phyloP scores from a whole-genome alignment of 306 rosid species.

The Abrus pulchellus region DNA sequence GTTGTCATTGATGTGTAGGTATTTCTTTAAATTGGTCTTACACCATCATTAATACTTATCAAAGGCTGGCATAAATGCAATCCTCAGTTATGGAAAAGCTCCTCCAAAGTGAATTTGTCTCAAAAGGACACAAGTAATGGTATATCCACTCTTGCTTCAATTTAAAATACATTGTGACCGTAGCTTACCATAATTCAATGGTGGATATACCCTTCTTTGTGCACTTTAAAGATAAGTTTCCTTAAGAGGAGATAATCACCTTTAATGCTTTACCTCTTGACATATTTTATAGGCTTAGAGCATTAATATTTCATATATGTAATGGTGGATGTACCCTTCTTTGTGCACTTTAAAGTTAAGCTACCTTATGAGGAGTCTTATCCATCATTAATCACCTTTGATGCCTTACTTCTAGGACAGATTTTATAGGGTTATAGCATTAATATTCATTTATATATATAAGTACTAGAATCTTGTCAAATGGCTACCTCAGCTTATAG shows the following conservation, averaged over 20 bases:
- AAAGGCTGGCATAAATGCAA: not conserved
- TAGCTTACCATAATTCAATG: not conserved
- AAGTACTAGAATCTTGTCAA: conserved; percentile 36
- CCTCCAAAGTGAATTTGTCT: conserved; percentile 6
- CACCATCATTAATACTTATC: conserved; percentile 5
- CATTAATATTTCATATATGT: not conserved
- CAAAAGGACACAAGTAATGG: not conserved
- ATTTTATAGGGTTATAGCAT: not conserved
- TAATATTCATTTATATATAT: not conserved
- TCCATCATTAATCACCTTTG: not conserved
- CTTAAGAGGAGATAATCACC: not conserved
- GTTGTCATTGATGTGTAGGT: conserved; percentile 21
- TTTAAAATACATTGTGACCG: not conserved
- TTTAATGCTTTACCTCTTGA: not conserved
- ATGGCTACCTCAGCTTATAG: conserved; percentile 17
- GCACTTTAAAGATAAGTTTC: not conserved
- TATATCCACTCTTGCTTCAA: not conserved
- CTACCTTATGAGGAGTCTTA: not conserved
- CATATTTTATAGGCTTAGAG: conserved; percentile 2
- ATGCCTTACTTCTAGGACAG: not conserved
- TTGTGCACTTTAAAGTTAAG: not conserved
- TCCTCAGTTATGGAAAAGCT: not conserved
- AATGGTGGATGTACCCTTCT: not conserved
- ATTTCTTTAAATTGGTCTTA: conserved; percentile 28
- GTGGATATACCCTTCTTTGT: conserved; percentile 6